Conservation (phyloP, 352 stramenopile genomes). For the Thalassiosira allenii region DNA sequence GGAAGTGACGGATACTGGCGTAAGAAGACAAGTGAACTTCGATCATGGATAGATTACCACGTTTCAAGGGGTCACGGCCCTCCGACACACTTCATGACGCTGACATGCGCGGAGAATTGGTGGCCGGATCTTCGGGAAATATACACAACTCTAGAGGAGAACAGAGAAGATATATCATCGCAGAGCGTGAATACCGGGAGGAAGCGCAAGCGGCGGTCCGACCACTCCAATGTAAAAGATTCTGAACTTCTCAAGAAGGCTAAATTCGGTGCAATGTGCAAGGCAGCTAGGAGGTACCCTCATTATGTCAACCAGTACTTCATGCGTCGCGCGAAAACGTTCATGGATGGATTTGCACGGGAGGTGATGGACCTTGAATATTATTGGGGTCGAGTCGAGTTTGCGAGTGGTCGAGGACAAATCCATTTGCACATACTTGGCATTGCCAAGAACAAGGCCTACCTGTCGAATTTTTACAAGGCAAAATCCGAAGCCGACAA, state of each 20-base stretch:
- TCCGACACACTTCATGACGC: conserved; percentile 51
- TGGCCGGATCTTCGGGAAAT: conserved; percentile 40
- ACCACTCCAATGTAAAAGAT: too few relatives aligned
- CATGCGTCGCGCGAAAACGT: conserved; percentile 26
- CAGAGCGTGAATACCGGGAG: not conserved
- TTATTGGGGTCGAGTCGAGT: conserved; percentile 51
- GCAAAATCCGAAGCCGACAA: conserved; percentile 35
- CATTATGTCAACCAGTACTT: conserved; percentile 52
- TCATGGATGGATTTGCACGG: conserved; percentile 32
- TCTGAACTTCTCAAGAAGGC: too few relatives aligned
- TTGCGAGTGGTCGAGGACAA: conserved; percentile 39
- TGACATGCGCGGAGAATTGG: conserved; percentile 56
- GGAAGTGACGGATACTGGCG: conserved; percentile 41
- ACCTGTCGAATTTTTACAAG: conserved; percentile 29
- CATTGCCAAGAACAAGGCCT: conserved; percentile 38
- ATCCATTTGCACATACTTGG: conserved; percentile 54
- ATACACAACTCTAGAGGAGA: conserved; percentile 14
- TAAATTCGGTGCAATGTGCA: conserved; percentile 21
- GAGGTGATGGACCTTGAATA: conserved; percentile 33
- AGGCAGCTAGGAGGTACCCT: conserved; percentile 21
- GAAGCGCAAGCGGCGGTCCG: too few relatives aligned
- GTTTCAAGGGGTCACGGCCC: conserved; percentile 28
- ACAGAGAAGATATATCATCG: conserved; percentile 2
- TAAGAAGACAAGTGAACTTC: conserved; percentile 26
- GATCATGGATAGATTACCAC: conserved; percentile 47